These are phyloP conservation scores for Amaranthus tricolor DNA, from an alignment of 179 eudicot species.

Conservation along the genomic window DNA sequence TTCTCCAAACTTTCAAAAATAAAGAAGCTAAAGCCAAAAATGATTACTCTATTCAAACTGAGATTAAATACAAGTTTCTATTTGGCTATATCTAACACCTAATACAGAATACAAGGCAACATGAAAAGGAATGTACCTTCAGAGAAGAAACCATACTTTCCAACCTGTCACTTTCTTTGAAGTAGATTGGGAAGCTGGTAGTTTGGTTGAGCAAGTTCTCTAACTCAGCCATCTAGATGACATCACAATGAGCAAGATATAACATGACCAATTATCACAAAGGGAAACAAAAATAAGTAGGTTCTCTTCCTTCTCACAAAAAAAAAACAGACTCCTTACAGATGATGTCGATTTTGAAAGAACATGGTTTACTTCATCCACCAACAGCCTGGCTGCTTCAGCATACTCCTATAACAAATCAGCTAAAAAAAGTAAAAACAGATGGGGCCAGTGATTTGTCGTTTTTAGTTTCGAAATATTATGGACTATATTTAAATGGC, in stretches of 20 bases:
- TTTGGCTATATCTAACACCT: neutral
- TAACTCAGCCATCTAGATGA: constrained; percentile 55
- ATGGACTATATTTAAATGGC: too few species aligned
- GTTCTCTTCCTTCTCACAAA: neutral
- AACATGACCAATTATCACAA: neutral
- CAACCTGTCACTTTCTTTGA: constrained; percentile 60
- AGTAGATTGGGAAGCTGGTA: constrained; percentile 48
- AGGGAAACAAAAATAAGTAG: neutral
- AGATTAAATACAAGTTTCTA: too few species aligned
- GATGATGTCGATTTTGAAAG: constrained; percentile 43
- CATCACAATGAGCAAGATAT: constrained; percentile 12
- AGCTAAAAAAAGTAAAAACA: constrained; percentile 12
- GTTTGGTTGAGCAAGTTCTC: constrained; percentile 51
- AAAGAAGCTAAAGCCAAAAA: too few species aligned
- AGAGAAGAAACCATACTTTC: constrained; percentile 47
- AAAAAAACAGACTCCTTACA: constrained; percentile 38
- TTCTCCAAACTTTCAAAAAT: neutral
- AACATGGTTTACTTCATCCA: constrained; percentile 51
- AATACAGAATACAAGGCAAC: neutral
- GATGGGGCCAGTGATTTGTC: neutral
- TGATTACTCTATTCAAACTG: too few species aligned
- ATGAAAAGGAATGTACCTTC: constrained; percentile 46
- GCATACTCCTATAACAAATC: constrained; percentile 48
- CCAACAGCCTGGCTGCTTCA: constrained; percentile 52
- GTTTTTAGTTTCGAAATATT: too few species aligned